Percentiles rank a stretch among this genome's conserved stretches.
Evolutionary conservation across 345 rosid genomes (phyloP).

Genomic region (Reutealis trisperma): DNA sequence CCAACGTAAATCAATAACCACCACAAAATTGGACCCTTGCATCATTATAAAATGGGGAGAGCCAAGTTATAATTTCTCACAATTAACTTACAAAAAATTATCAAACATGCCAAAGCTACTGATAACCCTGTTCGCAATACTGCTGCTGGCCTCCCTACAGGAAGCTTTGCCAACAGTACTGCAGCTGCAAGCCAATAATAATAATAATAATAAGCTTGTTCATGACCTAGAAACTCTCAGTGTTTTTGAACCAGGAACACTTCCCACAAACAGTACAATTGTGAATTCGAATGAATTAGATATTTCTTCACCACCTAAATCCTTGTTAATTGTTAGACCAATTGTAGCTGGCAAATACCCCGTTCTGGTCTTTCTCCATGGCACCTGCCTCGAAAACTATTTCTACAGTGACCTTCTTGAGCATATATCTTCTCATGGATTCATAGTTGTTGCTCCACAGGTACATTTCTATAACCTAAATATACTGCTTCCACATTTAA

Average conservation of each 20-base stretch:
- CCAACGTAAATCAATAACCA: too few species aligned
- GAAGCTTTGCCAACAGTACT: not conserved
- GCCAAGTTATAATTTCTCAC: too few species aligned
- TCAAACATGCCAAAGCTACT: not conserved
- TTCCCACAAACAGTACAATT: not conserved
- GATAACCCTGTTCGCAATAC: not conserved
- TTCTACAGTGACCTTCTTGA: slow-evolving; percentile 32
- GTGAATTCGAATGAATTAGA: not conserved
- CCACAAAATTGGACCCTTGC: too few species aligned
- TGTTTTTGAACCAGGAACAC: not conserved
- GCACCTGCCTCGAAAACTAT: slow-evolving; percentile 20
- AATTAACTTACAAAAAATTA: too few species aligned
- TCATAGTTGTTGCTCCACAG: slow-evolving; percentile 52
- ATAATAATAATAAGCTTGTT: too few species aligned
- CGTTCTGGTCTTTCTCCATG: slow-evolving; percentile 39
- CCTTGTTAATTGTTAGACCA: slow-evolving; percentile 37
- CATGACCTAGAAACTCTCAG: not conserved
- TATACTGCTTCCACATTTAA: too few species aligned
- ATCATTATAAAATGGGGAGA: too few species aligned
- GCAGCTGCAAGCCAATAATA: too few species aligned
- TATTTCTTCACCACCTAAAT: slow-evolving; percentile 24
- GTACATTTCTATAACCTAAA: slow-evolving; percentile 12
- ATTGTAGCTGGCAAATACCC: slow-evolving; percentile 28
- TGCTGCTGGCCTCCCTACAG: not conserved
- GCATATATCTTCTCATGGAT: slow-evolving; percentile 42